Percentiles rank a stretch among this genome's conserved stretches.
These are phyloP conservation scores for Pseudocercospora fuligena DNA, from an alignment of 2,329 filamentous ascomycete species.

Conservation along the genomic window DNA sequence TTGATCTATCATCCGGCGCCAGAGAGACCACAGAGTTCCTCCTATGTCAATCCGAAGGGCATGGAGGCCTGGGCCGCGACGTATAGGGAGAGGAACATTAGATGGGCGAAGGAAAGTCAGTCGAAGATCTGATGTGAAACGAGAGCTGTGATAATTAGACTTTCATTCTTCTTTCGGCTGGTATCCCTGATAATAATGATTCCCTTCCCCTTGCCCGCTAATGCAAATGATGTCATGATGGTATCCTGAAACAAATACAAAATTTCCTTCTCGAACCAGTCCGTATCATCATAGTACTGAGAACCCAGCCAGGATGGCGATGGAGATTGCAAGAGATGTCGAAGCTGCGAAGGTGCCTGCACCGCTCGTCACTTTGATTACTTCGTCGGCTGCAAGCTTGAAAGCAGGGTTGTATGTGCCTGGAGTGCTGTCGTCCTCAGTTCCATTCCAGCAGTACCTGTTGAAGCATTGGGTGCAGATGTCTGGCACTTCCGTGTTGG, in stretches of 20 bases:
- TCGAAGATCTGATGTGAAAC: too few relatives aligned
- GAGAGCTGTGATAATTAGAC: not conserved
- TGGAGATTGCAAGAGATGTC: conserved; percentile 6
- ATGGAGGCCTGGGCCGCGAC: conserved; percentile 35
- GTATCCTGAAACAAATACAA: conserved; percentile 5
- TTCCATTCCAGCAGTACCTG: conserved; percentile 94
- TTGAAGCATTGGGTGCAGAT: conserved; percentile 78
- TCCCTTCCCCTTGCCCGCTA: not conserved
- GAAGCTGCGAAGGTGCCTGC: conserved; percentile 12
- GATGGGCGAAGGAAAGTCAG: not conserved
- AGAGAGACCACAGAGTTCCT: conserved; percentile 14
- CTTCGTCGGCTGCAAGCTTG: conserved; percentile 28
- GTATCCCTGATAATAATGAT: not conserved
- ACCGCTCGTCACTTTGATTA: conserved; percentile 24
- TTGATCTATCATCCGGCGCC: conserved; percentile 35
- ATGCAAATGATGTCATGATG: conserved; percentile 1
- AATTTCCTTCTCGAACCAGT: not conserved
- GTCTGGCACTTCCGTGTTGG: conserved; percentile 68
- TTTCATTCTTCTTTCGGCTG: not conserved
- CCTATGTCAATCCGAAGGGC: conserved; percentile 30
- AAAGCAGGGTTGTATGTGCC: conserved; percentile 34
- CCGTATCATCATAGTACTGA: not conserved
- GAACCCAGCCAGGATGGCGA: conserved; percentile 11
- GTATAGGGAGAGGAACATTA: conserved; percentile 37
- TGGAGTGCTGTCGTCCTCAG: conserved; percentile 44